phyloP scores from a whole-genome alignment of 1,284 basidiomycete species.

The Apiotrichum montevideense region DNA sequence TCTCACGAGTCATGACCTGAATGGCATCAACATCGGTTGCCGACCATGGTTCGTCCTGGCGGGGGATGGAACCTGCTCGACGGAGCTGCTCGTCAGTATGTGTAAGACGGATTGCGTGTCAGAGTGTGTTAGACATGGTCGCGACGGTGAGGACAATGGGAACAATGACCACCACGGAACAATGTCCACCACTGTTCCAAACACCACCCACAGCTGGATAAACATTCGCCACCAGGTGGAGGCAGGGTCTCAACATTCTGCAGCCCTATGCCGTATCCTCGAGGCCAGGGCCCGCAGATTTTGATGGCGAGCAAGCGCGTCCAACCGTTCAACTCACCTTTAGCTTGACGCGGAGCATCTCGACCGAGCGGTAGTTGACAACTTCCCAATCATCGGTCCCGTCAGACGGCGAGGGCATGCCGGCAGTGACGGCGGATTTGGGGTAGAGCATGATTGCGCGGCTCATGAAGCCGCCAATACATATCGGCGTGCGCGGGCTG shows the following conservation, averaged over 20 bases:
- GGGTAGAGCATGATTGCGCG: constrained; percentile 82
- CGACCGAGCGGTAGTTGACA: constrained; percentile 48
- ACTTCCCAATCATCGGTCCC: constrained; percentile 23
- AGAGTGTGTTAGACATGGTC: too few relatives aligned
- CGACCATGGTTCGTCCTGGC: constrained; percentile 52
- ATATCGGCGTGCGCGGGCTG: constrained; percentile 50
- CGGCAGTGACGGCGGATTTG: constrained; percentile 60
- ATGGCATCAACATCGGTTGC: constrained; percentile 62
- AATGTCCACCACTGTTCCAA: too few relatives aligned
- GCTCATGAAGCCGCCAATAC: constrained; percentile 75
- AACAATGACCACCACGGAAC: too few relatives aligned
- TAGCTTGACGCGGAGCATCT: constrained; percentile 71
- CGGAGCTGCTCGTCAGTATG: constrained; percentile 24
- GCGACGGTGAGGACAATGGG: too few relatives aligned
- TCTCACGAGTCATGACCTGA: constrained; percentile 65
- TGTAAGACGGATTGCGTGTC: not conserved
- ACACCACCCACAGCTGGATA: too few relatives aligned
- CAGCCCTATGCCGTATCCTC: too few relatives aligned
- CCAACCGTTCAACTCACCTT: constrained; percentile 40
- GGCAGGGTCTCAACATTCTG: too few relatives aligned
- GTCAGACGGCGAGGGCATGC: constrained; percentile 40
- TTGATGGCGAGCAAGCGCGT: too few relatives aligned
- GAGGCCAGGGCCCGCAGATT: too few relatives aligned
- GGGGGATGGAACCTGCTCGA: constrained; percentile 49
- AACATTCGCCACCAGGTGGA: not conserved